Evolutionary conservation across 192 early-diverging fungal species (phyloP).

Genomic region (Coemansia sp.): DNA sequence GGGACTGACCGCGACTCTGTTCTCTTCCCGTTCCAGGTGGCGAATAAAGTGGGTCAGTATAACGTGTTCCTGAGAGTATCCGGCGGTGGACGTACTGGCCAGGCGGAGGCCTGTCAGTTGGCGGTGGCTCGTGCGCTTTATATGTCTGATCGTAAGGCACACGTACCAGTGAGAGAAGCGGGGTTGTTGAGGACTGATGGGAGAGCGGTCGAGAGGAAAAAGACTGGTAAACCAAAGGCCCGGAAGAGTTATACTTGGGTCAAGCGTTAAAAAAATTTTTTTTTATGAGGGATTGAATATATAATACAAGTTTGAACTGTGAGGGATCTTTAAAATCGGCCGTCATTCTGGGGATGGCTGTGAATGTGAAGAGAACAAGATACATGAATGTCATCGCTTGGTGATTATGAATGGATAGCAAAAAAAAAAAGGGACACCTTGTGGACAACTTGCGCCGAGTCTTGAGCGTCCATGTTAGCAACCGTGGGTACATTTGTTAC

Average conservation of each 20-base stretch:
- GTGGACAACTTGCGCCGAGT: too few relatives aligned
- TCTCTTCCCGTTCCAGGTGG: constrained; percentile 73
- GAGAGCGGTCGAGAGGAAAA: constrained; percentile 93
- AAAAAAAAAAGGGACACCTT: too few relatives aligned
- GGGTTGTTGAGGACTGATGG: constrained; percentile 65
- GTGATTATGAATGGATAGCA: too few relatives aligned
- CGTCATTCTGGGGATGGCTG: too few relatives aligned
- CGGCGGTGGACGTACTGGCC: constrained; percentile 84
- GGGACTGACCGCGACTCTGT: constrained; percentile 68
- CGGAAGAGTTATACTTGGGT: constrained; percentile 89
- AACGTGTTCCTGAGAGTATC: constrained; percentile 83
- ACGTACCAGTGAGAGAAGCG: constrained; percentile 61
- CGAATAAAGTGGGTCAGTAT: constrained; percentile 69
- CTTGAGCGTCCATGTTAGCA: too few relatives aligned
- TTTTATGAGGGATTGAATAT: neutral
- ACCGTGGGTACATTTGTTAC: too few relatives aligned
- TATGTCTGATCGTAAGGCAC: constrained; percentile 64
- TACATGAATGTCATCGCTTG: too few relatives aligned
- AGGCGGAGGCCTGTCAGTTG: constrained; percentile 84
- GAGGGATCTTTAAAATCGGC: too few relatives aligned
- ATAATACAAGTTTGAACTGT: neutral
- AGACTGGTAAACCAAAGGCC: constrained; percentile 94
- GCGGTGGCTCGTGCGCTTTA: constrained; percentile 76
- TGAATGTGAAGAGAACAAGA: too few relatives aligned
- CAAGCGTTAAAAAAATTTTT: constrained; percentile 49